Base-by-base conservation (phyloP, 1,139 yeast genomes). In the Sugiyamaella novakii region DNA sequence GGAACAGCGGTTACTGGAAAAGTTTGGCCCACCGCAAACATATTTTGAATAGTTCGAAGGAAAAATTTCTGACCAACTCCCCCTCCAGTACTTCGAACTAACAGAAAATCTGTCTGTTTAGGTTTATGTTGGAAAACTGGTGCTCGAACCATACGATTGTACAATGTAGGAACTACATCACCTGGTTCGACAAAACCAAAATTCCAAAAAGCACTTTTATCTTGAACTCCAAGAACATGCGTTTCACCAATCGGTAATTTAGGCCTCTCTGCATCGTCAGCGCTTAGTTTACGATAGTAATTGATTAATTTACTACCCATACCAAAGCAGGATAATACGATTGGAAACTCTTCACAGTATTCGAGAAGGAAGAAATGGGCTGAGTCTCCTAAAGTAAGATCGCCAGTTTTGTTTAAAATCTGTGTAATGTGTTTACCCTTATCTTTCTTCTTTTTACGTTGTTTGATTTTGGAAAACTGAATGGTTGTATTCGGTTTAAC, bases 171-270 rank as follows among this genome's bases (percentile, higher is more conserved):
- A 1, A 91, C 97, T 52, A 88, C 81, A 59, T 85, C 88, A 2
- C 98, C 99, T 2, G 91, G 87, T 45, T 89, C 96, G 11, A 94
- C 98, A 68, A 86, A 87, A 1, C 99, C 99, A 72, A 89, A 94
- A 65, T 91, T 92, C 98, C 98, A 94, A 64, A 92, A 94, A 10
- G 99, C 98, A 10, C 96, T 87, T 59, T 95, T 78, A 67, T 94
- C 99, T 63, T 89, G 96, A 1, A 87, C 88, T 14, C 97, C 97
- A 35, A 94, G 73, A 2, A 94, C 96, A 68, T 87, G 95, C 0
- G 98, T 92, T 66, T 94, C 99, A 46, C 99, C 99, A 37, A 89
- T 76, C 1, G 88, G 80, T 7, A 91, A 76, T 60, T 91, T 91
- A 0, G 98, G 98, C 54, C 98, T 79, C 3, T 86, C 76, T 5